phyloP scores from a whole-genome alignment of 257 asterid species.

The Fraxinus americana region DNA sequence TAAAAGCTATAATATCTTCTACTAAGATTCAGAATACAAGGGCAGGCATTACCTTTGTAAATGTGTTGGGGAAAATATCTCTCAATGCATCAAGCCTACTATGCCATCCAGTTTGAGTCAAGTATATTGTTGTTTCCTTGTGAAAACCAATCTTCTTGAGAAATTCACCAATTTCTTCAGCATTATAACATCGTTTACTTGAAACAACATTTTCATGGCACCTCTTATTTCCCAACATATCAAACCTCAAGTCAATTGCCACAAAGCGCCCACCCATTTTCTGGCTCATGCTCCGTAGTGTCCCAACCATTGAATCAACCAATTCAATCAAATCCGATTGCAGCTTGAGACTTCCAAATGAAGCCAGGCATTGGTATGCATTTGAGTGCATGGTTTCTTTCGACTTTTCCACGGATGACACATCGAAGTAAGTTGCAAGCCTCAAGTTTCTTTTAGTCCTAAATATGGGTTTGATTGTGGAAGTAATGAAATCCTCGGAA shows the following conservation, averaged over 20 bases:
- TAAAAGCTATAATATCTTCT: not conserved
- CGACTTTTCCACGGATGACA: slow-evolving; percentile 14
- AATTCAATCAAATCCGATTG: slow-evolving; percentile 39
- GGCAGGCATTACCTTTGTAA: slow-evolving; percentile 52
- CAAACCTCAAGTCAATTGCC: slow-evolving; percentile 52
- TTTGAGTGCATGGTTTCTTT: slow-evolving; percentile 18
- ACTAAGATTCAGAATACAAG: not conserved
- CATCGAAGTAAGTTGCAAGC: slow-evolving; percentile 34
- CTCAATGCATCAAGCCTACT: slow-evolving; percentile 47
- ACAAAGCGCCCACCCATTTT: slow-evolving; percentile 48
- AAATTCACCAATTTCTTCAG: slow-evolving; percentile 43
- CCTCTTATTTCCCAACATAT: slow-evolving; percentile 26
- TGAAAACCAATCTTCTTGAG: slow-evolving; percentile 49
- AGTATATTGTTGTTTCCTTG: slow-evolving; percentile 45
- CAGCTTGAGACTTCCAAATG: slow-evolving; percentile 48
- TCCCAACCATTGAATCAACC: slow-evolving; percentile 50
- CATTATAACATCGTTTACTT: slow-evolving; percentile 32
- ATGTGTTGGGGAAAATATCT: slow-evolving; percentile 56
- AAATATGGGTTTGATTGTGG: slow-evolving; percentile 49
- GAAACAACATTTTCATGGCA: slow-evolving; percentile 22
- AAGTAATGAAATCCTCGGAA: slow-evolving; percentile 37
- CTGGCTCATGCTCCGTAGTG: slow-evolving; percentile 50
- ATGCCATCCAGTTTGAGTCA: slow-evolving; percentile 64
- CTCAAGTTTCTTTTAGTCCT: slow-evolving; percentile 37
- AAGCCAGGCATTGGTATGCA: slow-evolving; percentile 41